These are phyloP conservation scores for Boletus semigastroideus DNA, from an alignment of 1,284 basidiomycete species.

Conservation along the genomic window DNA sequence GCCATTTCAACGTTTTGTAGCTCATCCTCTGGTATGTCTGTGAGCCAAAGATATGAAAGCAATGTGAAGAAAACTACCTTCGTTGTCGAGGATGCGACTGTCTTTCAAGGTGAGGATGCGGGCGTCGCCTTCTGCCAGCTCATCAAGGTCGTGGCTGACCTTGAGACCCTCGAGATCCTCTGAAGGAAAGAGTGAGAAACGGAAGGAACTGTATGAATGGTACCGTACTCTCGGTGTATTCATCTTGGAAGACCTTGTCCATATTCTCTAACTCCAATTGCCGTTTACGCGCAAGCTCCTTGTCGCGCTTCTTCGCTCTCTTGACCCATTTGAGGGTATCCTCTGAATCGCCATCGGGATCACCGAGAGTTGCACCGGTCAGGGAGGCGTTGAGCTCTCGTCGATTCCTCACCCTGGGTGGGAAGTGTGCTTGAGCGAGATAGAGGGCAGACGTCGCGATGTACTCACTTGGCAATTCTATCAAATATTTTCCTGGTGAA, in stretches of 20 bases:
- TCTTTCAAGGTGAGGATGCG: constrained; percentile 97
- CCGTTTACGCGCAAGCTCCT: constrained; percentile 76
- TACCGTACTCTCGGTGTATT: constrained; percentile 79
- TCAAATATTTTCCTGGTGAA: constrained; percentile 68
- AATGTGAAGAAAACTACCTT: constrained; percentile 54
- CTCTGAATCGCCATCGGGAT: constrained; percentile 70
- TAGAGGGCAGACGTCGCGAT: constrained; percentile 23
- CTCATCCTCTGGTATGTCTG: constrained; percentile 78
- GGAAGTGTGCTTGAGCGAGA: constrained; percentile 48
- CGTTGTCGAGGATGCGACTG: constrained; percentile 88
- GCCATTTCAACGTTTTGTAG: constrained; percentile 93
- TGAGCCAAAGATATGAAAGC: neutral
- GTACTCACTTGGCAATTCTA: constrained; percentile 86
- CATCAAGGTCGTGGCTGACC: constrained; percentile 93
- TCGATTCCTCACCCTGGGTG: constrained; percentile 82
- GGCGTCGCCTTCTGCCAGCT: constrained; percentile 90
- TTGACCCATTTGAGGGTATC: constrained; percentile 88
- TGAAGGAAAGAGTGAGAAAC: constrained; percentile 29
- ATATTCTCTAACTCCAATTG: constrained; percentile 78
- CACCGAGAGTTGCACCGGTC: constrained; percentile 88
- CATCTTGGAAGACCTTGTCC: constrained; percentile 73
- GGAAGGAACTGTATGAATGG: neutral
- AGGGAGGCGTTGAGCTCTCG: constrained; percentile 88
- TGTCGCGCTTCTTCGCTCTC: constrained; percentile 83
- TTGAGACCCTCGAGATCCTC: constrained; percentile 91